Evolutionary conservation across 1,139 yeast genomes (phyloP).

Genomic region (Hemisphaericaspora subhashii): DNA sequence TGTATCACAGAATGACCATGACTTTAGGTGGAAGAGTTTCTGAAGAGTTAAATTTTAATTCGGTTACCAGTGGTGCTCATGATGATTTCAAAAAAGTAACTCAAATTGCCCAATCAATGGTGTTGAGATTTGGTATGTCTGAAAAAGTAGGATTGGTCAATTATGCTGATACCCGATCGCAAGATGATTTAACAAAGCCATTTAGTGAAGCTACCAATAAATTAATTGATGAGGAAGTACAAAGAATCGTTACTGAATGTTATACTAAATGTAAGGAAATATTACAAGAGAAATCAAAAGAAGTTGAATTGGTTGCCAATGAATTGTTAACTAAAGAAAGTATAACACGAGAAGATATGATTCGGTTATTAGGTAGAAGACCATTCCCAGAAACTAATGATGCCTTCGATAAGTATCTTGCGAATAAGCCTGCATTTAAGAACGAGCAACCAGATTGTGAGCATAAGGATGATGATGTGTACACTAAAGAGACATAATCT

Average conservation of each 20-base stretch:
- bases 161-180: slow-evolving; percentile 55
- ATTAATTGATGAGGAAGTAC: slow-evolving; percentile 79
- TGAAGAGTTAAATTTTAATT: slow-evolving; percentile 85
- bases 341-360: slow-evolving; percentile 88
- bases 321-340: slow-evolving; percentile 82
- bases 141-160: slow-evolving; percentile 78
- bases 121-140: slow-evolving; percentile 89
- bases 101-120: slow-evolving; percentile 91
- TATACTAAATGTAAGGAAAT: slow-evolving; percentile 67
- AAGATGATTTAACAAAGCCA: slow-evolving; percentile 77
- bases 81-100: slow-evolving; percentile 98
- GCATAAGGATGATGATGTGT: slow-evolving; percentile 23
- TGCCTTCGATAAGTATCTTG: slow-evolving; percentile 85
- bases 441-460: slow-evolving; percentile 23
- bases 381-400: slow-evolving; percentile 90
- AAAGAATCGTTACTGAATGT: slow-evolving; percentile 76
- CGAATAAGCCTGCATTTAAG: slow-evolving; percentile 42
- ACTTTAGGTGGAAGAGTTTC: slow-evolving; percentile 96
- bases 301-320: slow-evolving; percentile 84
- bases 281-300: slow-evolving; percentile 66
- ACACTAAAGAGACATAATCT: not conserved
- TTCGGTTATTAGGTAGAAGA: slow-evolving; percentile 79
- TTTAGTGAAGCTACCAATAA: slow-evolving; percentile 86
- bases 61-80: slow-evolving; percentile 93
- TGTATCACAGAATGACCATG: slow-evolving; percentile 91